Percentiles rank a stretch among this genome's conserved stretches.
phyloP scores from a whole-genome alignment of 2,329 filamentous ascomycete genomes.

The Aspergillus nomiae region DNA sequence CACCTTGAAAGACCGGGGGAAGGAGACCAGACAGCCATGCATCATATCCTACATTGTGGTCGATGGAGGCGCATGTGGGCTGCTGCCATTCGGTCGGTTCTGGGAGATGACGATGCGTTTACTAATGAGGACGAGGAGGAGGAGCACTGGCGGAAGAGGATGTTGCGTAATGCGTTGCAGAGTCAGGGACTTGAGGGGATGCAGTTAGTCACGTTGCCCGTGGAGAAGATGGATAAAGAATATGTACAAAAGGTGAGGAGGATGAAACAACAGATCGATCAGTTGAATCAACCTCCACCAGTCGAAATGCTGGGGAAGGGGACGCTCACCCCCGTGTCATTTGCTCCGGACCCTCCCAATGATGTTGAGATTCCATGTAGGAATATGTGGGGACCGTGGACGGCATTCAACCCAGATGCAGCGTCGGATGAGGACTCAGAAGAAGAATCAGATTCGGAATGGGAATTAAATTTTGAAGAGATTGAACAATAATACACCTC shows the following conservation, averaged over 20 bases:
- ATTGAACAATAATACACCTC: no score
- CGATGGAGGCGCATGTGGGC: slow-evolving; percentile 32
- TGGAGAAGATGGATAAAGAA: neutral
- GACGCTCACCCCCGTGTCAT: neutral
- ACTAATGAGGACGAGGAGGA: slow-evolving; percentile 10
- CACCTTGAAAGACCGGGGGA: neutral
- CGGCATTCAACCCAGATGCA: neutral
- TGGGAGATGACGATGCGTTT: neutral
- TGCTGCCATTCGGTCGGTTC: slow-evolving; percentile 11
- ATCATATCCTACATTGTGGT: slow-evolving; percentile 25
- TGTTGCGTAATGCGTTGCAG: slow-evolving; percentile 29
- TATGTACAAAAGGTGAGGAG: neutral
- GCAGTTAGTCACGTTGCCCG: slow-evolving; percentile 28
- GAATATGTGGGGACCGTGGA: neutral
- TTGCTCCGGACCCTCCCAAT: neutral
- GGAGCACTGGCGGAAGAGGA: slow-evolving; percentile 21
- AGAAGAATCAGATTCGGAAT: neutral
- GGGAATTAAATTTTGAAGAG: neutral
- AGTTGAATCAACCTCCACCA: neutral
- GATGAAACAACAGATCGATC: neutral
- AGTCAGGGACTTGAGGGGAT: slow-evolving; percentile 33
- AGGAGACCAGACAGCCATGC: slow-evolving; percentile 14
- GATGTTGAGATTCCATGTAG: slow-evolving; percentile 2
- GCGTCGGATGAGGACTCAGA: no score
- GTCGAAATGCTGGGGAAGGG: neutral